Conservation (phyloP, 129 eudicot genomes). For the Erigeron canadensis region DNA sequence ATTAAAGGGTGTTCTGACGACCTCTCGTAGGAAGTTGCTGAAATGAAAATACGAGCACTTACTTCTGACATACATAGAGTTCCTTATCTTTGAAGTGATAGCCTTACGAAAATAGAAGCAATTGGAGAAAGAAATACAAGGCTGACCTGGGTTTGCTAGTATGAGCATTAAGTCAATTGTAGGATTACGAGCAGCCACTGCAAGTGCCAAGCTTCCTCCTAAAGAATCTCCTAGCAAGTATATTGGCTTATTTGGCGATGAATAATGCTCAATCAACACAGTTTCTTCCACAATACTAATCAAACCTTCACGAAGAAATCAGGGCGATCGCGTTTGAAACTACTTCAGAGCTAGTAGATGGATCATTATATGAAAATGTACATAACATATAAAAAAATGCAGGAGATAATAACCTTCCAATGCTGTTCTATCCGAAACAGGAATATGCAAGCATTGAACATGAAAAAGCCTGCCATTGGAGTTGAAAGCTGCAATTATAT, state of each 20-base stretch:
- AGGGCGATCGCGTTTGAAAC: not conserved
- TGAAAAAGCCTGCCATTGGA: conserved; percentile 43
- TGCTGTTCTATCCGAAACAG: conserved; percentile 59
- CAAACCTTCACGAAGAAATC: conserved; percentile 42
- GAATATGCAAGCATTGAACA: conserved; percentile 69
- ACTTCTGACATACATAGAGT: not conserved
- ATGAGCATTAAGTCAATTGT: conserved; percentile 60
- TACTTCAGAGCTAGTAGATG: not conserved
- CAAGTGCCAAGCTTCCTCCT: conserved; percentile 85
- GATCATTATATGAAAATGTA: not conserved
- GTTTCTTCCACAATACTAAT: conserved; percentile 56
- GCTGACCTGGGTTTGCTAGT: conserved; percentile 77
- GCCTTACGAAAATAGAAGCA: not conserved
- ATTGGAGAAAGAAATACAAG: not conserved
- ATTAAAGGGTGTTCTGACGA: conserved; percentile 58
- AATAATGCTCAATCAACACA: conserved; percentile 57
- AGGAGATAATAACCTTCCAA: conserved; percentile 43
- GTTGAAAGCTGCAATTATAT: not conserved
- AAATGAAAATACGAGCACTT: conserved; percentile 33
- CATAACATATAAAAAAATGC: not conserved
- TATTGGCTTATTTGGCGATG: conserved; percentile 72
- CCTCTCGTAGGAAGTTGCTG: conserved; percentile 80
- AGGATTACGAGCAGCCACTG: conserved; percentile 85
- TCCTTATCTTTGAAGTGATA: not conserved
- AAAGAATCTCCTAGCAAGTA: conserved; percentile 83